Evolutionary conservation across 1,139 yeast species (phyloP), one percentile per base, ranked within the genome.

Genomic region (Suhomyces ambrosiae): DNA sequence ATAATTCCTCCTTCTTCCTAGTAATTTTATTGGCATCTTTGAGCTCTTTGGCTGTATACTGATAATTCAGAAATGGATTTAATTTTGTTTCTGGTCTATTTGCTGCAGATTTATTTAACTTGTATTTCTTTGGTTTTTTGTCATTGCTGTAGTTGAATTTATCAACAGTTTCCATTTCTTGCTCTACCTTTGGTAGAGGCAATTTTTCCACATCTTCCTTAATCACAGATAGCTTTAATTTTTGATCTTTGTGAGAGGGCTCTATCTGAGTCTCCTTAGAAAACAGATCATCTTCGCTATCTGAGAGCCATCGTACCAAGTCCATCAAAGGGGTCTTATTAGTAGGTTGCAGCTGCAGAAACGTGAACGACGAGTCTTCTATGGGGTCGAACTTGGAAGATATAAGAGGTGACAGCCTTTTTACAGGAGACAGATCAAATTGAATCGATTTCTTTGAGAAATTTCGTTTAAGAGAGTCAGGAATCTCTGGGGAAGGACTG

Each of bases 11-110:
- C 48, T 76, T 79, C 25, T 70, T 61, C 30, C 79, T 58, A 2
- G 61, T 65, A 0, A 63, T 66, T 46, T 65, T 73, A 52, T 83
- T 83, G 1, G 70, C 81, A 23, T 69, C 73, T 27, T 68, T 72
- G 32, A 79, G 61, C 21, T 65, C 61, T 35, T 64, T 65, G 7
- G 54, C 37, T 3, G 64, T 44, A 28, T 52, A 59, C 16, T 41
- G 32, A 14, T 27, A 25, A 11, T 37, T 27, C 42, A 35, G 42
- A 9, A 38, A 23, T 2, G 38, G 42, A 11, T 33, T 30, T 4
- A 19, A 5, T 18, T 18, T 8, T 18, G 21, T 6, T 18, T 18
- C 21, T 18, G n/a, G n/a, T n/a, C n/a, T n/a, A n/a, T n/a, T n/a
- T n/a, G n/a, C n/a, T n/a, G n/a, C n/a, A n/a, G n/a, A n/a, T n/a